These are phyloP conservation scores for Paraphaeosphaeria minitans DNA, from an alignment of 2,329 filamentous ascomycete species.

Conservation along the genomic window DNA sequence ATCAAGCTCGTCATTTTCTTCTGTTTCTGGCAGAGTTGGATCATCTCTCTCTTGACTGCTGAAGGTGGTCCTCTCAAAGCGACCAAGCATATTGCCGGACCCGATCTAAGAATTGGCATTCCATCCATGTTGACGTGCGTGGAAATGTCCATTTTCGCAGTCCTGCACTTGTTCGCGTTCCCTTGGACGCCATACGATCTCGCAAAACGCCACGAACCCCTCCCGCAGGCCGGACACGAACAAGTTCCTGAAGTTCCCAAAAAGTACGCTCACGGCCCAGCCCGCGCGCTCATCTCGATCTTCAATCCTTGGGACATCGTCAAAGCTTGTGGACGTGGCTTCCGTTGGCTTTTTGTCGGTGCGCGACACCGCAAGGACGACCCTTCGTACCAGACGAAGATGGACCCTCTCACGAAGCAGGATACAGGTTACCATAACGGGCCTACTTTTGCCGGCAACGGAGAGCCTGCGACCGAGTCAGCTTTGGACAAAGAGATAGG, in stretches of 20 bases:
- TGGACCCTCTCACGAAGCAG: slow-evolving; percentile 21
- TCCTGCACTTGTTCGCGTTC: slow-evolving; percentile 84
- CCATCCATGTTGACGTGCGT: slow-evolving; percentile 78
- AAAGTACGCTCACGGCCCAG: slow-evolving; percentile 65
- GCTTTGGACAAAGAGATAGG: slow-evolving; percentile 15
- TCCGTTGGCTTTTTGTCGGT: slow-evolving; percentile 81
- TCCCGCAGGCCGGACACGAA: slow-evolving; percentile 26
- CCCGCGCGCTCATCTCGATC: slow-evolving; percentile 70
- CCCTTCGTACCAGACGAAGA: slow-evolving; percentile 44
- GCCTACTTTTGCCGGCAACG: slow-evolving; percentile 32
- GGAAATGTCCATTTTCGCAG: slow-evolving; percentile 81
- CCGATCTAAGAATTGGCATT: slow-evolving; percentile 81
- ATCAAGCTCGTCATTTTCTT: slow-evolving; percentile 94
- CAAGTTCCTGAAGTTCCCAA: slow-evolving; percentile 14
- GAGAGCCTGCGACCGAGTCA: slow-evolving; percentile 21
- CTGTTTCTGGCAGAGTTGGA: slow-evolving; percentile 77
- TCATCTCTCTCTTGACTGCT: slow-evolving; percentile 66
- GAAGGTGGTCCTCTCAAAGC: slow-evolving; percentile 68
- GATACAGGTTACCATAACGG: slow-evolving; percentile 25
- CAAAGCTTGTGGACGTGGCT: slow-evolving; percentile 77
- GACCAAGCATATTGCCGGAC: slow-evolving; percentile 66
- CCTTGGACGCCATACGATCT: slow-evolving; percentile 72
- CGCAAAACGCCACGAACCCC: slow-evolving; percentile 22
- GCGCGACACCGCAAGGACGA: slow-evolving; percentile 61
- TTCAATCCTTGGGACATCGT: slow-evolving; percentile 83